phyloP scores from a whole-genome alignment of 768 basidiomycete genomes.

The Russula compacta region DNA sequence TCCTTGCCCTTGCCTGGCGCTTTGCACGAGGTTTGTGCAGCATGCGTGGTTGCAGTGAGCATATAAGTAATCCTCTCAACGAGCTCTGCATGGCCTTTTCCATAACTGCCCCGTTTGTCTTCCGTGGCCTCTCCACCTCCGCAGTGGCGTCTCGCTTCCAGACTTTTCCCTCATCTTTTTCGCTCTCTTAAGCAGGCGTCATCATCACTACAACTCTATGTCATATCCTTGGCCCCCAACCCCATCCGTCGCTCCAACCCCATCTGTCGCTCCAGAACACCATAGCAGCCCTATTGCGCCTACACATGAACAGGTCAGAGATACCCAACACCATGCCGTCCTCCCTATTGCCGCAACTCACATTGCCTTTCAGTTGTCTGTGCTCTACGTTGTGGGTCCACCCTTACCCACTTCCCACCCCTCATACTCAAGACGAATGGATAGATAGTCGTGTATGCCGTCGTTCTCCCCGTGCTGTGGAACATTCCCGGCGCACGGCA shows the following conservation, averaged over 20 bases:
- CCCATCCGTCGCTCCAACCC: neutral
- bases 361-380: slow-evolving; percentile 45
- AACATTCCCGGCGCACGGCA: slow-evolving; percentile 73
- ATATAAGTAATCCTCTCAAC: slow-evolving; percentile 6
- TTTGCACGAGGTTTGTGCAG: neutral
- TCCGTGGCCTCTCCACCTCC: neutral
- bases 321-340: neutral
- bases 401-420: neutral
- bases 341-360: neutral
- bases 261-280: neutral
- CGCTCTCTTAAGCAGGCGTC: neutral
- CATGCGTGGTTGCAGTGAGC: neutral
- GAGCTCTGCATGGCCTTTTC: slow-evolving; percentile 2
- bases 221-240: slow-evolving; percentile 1
- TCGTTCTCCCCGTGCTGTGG: slow-evolving; percentile 83
- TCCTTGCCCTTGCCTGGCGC: neutral
- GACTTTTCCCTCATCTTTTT: neutral
- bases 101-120: neutral
- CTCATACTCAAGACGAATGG: slow-evolving; percentile 2
- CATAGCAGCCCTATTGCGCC: slow-evolving; percentile 2
- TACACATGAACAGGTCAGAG: slow-evolving; percentile 17
- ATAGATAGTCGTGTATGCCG: slow-evolving; percentile 76
- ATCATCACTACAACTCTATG: neutral
- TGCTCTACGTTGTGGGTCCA: slow-evolving; percentile 60
- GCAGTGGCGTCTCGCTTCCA: neutral